Conservation (phyloP, 257 asterid genomes). For the Cynanchum wilfordii region DNA sequence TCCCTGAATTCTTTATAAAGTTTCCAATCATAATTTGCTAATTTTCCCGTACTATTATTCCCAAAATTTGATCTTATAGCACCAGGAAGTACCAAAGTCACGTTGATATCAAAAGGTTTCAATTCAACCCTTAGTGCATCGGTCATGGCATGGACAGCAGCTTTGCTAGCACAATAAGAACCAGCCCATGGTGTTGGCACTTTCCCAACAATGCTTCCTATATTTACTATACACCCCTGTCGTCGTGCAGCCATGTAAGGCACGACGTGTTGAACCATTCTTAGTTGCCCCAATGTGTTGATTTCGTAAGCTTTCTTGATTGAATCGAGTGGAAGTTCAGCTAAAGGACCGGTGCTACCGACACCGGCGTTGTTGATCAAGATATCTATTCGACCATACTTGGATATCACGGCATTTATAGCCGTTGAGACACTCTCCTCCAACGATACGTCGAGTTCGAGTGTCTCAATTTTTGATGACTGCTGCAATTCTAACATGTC, state of each 20-base stretch:
- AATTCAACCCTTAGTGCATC: constrained; percentile 51
- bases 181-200: constrained; percentile 85
- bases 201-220: constrained; percentile 64
- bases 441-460: constrained; percentile 59
- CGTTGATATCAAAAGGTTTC: constrained; percentile 42
- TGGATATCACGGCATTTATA: constrained; percentile 35
- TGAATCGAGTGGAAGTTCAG: constrained; percentile 50
- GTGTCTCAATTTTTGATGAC: constrained; percentile 38
- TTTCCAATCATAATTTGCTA: constrained; percentile 54
- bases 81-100: constrained; percentile 57
- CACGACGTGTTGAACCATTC: constrained; percentile 53
- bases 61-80: constrained; percentile 54
- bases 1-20: constrained; percentile 46
- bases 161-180: constrained; percentile 67
- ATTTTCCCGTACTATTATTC: constrained; percentile 24
- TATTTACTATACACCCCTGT: constrained; percentile 50
- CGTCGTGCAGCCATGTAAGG: constrained; percentile 59
- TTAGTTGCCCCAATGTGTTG: constrained; percentile 55
- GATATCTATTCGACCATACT: constrained; percentile 43
- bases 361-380: constrained; percentile 77
- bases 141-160: constrained; percentile 56
- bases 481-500: constrained; percentile 44
- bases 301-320: constrained; percentile 47
- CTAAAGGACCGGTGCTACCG: constrained; percentile 61
- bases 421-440: constrained; percentile 51